Conservation (phyloP, 2,329 filamentous ascomycete species). For the Colletotrichum higginsianum region DNA sequence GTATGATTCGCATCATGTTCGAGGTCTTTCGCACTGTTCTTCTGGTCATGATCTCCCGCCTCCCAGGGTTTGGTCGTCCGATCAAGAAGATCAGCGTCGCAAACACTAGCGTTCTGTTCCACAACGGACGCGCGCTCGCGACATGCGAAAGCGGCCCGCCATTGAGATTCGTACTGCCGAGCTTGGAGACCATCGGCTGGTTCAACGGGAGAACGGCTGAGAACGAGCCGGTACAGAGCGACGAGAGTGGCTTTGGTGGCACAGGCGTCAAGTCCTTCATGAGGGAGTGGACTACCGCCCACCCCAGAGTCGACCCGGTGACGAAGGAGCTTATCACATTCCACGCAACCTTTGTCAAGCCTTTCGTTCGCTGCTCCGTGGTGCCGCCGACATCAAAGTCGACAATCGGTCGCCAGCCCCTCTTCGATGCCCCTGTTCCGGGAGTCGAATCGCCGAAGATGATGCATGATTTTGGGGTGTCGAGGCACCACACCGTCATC, state of each 20-base stretch:
- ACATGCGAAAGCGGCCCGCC: constrained; percentile 81
- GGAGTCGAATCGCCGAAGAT: constrained; percentile 76
- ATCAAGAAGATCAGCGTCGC: constrained; percentile 80
- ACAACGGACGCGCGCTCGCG: constrained; percentile 78
- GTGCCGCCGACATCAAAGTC: constrained; percentile 44
- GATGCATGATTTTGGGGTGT: constrained; percentile 85
- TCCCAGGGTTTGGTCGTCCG: constrained; percentile 67
- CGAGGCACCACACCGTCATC: constrained; percentile 73
- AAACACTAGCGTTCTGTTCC: constrained; percentile 77
- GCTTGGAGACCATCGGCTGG: constrained; percentile 79
- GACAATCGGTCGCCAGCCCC: constrained; percentile 43
- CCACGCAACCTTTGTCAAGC: constrained; percentile 75
- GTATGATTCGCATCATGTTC: constrained; percentile 64
- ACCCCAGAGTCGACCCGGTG: constrained; percentile 75
- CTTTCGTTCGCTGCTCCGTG: constrained; percentile 77
- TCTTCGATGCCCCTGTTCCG: constrained; percentile 69
- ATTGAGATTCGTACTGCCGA: constrained; percentile 74
- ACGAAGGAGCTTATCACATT: constrained; percentile 78
- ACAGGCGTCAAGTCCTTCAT: constrained; percentile 71
- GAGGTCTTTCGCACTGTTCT: constrained; percentile 70
- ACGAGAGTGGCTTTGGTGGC: constrained; percentile 65
- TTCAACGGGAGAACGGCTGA: constrained; percentile 73
- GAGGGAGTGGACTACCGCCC: constrained; percentile 80
- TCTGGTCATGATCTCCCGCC: constrained; percentile 69
- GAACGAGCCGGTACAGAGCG: constrained; percentile 55